Base-by-base conservation (phyloP, 108 stramenopile species). In the Nannochloropsis granulata region DNA sequence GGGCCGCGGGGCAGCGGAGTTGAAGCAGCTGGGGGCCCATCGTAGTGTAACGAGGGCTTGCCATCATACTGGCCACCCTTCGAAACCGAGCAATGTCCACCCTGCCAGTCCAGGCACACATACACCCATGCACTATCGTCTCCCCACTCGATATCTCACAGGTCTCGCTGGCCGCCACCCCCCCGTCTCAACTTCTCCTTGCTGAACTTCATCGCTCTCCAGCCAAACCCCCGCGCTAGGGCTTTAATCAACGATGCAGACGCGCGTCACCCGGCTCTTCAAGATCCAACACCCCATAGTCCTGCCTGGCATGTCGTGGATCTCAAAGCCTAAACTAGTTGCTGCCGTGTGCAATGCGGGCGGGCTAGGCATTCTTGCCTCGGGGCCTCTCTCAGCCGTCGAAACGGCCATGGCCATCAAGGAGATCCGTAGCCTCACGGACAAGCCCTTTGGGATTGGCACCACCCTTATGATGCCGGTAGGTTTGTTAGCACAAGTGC, bases 331-430 rank as follows among this genome's bases (percentile, higher is more conserved):
- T 13, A 88, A 85, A 45, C 86, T 95, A 78, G 95, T 94, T 24
- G 93, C 95, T 43, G 94, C 95, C n/a, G 94, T 94, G n/a, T 93
- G 91, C 25, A 94, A 95, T 78, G 93, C 95, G 12, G 93, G 93
- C 84, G 89, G 81, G 12, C 86, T 93, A 23, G 95, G 95, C 0
- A 94, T 94, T 78, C 87, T 95, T 24, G 95, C 94, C 2, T 93
- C 93, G 9, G 95, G 95, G 23, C 94, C 95, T n/a, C 84, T 95
- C 82, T 92, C 71, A 23, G 88, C 93, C 13, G 83, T 89, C 1
- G 90, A 94, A 90, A 94, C 95, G 13, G 84, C 92, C n/a, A 86
- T 79, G 12, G 86, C 91, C 2, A 95, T 95, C 56, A 92, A 79
- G 13, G 85, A 84, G 23, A 93, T 94, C 78, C 93, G 94, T 16